These are phyloP conservation scores for Prunus yedoensis DNA, from an alignment of 331 rosid species.

Conservation along the genomic window DNA sequence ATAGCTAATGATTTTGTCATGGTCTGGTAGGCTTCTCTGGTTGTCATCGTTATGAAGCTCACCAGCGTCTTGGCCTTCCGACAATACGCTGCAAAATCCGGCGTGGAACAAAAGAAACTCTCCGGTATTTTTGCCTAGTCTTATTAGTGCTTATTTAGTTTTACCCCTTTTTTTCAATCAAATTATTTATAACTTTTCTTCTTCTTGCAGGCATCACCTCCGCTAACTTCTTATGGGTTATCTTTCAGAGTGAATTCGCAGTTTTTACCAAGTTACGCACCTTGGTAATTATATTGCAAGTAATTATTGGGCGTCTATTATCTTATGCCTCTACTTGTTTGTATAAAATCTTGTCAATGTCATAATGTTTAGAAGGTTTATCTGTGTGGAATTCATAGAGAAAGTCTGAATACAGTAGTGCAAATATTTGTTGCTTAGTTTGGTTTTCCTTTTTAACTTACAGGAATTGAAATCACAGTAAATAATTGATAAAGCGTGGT, in stretches of 20 bases:
- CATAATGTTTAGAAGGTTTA: not conserved
- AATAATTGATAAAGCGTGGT: no score
- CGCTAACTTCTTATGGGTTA: constrained; percentile 36
- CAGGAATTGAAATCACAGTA: no score
- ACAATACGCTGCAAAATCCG: constrained; percentile 92
- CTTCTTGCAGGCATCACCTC: constrained; percentile 79
- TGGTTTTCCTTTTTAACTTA: not conserved
- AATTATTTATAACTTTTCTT: not conserved
- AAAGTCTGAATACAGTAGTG: not conserved
- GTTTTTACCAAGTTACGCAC: not conserved
- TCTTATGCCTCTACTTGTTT: not conserved
- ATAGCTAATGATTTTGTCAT: not conserved
- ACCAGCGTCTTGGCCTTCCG: constrained; percentile 85
- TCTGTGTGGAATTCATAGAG: not conserved
- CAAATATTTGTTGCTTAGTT: not conserved
- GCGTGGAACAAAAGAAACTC: constrained; percentile 89
- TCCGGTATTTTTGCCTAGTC: constrained; percentile 41
- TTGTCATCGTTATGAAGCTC: constrained; percentile 94
- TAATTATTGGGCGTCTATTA: not conserved
- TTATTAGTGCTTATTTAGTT: not conserved
- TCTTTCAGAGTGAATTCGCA: not conserved
- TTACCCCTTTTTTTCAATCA: not conserved
- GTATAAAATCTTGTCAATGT: not conserved
- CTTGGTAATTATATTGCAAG: not conserved
- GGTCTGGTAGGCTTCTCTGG: constrained; percentile 75